A percentile compares a stretch with the other conserved stretches of the same genome.
Conservation (phyloP, 2,329 filamentous ascomycete species). For the Diplodia mutila region DNA sequence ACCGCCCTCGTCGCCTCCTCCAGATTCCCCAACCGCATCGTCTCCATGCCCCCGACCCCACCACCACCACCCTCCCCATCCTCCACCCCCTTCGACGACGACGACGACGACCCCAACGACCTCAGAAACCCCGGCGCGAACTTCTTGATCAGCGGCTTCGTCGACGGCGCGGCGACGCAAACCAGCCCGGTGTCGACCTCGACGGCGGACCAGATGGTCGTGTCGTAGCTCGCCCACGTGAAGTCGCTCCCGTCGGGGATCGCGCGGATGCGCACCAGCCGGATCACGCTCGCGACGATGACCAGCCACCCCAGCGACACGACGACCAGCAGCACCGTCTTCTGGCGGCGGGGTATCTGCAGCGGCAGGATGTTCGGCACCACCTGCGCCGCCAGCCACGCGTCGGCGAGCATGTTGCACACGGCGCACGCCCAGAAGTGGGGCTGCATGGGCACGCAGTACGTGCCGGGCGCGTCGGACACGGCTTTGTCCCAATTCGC, state of each 20-base stretch:
- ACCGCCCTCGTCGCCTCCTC: neutral
- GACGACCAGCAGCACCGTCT: slow-evolving; percentile 40
- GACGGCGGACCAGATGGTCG: slow-evolving; percentile 40
- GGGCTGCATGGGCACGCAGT: slow-evolving; percentile 39
- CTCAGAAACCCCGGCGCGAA: slow-evolving; percentile 1
- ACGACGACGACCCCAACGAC: neutral
- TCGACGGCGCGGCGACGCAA: slow-evolving; percentile 42
- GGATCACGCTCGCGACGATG: slow-evolving; percentile 49
- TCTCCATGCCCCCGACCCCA: no score
- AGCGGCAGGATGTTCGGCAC: slow-evolving; percentile 37
- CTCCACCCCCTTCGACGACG: neutral
- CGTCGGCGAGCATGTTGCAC: slow-evolving; percentile 34
- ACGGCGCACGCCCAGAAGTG: slow-evolving; percentile 28
- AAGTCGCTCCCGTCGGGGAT: neutral
- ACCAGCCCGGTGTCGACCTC: slow-evolving; percentile 43
- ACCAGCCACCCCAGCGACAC: slow-evolving; percentile 43
- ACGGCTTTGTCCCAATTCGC: slow-evolving; percentile 39
- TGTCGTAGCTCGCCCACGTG: slow-evolving; percentile 33
- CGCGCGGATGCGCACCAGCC: slow-evolving; percentile 39
- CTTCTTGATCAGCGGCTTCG: slow-evolving; percentile 15
- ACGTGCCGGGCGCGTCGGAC: slow-evolving; percentile 28
- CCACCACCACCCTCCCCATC: neutral
- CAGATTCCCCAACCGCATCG: no score
- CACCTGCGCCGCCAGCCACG: slow-evolving; percentile 37
- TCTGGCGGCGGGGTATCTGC: slow-evolving; percentile 38